Evolutionary conservation across 352 stramenopile genomes (phyloP), one percentile per base, ranked within the genome.

Genomic region (Pythium monospermum): DNA sequence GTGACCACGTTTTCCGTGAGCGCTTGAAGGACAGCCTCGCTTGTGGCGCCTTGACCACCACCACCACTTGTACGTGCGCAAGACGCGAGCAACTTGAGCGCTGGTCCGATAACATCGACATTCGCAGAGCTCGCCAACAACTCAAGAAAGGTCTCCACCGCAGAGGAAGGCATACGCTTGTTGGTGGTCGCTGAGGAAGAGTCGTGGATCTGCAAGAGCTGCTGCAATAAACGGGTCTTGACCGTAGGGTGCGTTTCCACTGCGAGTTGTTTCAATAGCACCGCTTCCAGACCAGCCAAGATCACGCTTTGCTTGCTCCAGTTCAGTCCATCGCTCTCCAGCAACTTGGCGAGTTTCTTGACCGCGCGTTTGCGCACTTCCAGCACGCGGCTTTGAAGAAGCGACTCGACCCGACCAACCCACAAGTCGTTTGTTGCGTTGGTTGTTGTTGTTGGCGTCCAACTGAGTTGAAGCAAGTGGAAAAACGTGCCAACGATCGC

Each of bases 231-330:
- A 31, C 76, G 73, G 5, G 64, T 64, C 33, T 70, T 71, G 18
- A 87, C 59, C 47, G 81, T 85, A n/a, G 81, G 81, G 36, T 91
- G 78, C 6, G 71, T 73, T 45, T 91, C 81, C 10, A 75, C 55
- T 12, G 76, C 36, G 21, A 88, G 53, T 54, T 87, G 81, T 11
- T 49, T 32, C 30, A 66, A 59, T 5, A 91, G 47, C 46, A 80
- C 57, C 1, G 36, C 15, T 21, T 78, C 63, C 10, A 91, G 53
- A 32, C 42, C 31, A 16, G 51, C 41, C 2, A 59, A 43, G 23
- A 53, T 28, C 12, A 33, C 26, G 4, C 53, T 42, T 18, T 53
- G 43, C 25, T 62, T 15, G 12, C 16, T 31, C 16, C 55, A 60
- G 26, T 64, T 23, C 19, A 49, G 52, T 27, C 31, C 42, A 5